A percentile compares a stretch with the other conserved stretches of the same genome.
Evolutionary conservation across 805 yeast genomes (phyloP).

Genomic region (Metschnikowia dekortorum): DNA sequence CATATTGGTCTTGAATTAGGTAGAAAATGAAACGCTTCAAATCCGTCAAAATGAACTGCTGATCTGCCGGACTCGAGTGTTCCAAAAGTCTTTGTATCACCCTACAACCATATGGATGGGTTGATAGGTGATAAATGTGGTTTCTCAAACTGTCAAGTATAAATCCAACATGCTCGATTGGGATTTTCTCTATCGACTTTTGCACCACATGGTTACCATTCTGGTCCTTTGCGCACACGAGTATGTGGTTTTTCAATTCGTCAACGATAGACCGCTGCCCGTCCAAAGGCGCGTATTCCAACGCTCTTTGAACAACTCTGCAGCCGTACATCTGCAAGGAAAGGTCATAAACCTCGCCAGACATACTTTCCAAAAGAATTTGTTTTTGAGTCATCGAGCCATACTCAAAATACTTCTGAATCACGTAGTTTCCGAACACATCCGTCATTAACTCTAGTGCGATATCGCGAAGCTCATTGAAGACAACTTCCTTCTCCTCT

Average conservation of each 20-base stretch:
- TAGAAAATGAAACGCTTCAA: conserved; percentile 66
- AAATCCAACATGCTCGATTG: conserved; percentile 64
- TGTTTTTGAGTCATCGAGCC: conserved; percentile 70
- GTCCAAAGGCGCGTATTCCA: conserved; percentile 61
- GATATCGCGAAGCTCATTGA: conserved; percentile 74
- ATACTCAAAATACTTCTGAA: conserved; percentile 87
- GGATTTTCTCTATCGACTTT: conserved; percentile 84
- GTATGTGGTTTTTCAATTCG: conserved; percentile 69
- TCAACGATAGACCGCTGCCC: conserved; percentile 65
- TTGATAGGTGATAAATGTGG: conserved; percentile 78
- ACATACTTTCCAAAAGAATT: conserved; percentile 65
- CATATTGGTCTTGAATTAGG: conserved; percentile 92
- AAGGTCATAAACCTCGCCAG: conserved; percentile 66
- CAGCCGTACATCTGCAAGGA: conserved; percentile 97
- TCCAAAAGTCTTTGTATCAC: conserved; percentile 92
- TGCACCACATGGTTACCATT: conserved; percentile 98
- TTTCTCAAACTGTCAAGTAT: conserved; percentile 66
- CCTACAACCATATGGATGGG: conserved; percentile 97
- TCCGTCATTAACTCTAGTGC: conserved; percentile 84
- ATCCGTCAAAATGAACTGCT: conserved; percentile 62
- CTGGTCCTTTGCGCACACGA: conserved; percentile 68
- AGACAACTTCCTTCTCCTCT: conserved; percentile 73
- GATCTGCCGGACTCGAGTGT: conserved; percentile 63
- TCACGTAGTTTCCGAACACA: conserved; percentile 96
- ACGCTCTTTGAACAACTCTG: conserved; percentile 91